Conservation (phyloP, 2,329 filamentous ascomycete species). For the Paracamarosporium sp. region DNA sequence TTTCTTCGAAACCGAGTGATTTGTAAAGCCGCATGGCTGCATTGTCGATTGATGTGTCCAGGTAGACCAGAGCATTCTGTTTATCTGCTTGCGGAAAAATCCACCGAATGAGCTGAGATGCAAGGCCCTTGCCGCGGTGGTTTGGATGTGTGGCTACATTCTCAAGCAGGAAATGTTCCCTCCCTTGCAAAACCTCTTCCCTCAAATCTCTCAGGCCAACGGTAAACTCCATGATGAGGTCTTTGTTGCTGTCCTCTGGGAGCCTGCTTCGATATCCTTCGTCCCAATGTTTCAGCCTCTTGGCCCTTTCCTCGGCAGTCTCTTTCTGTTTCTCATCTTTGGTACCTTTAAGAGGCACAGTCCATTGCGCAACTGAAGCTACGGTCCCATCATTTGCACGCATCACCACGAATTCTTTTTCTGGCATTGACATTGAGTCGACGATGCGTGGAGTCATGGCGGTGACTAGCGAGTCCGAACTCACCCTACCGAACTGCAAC, state of each 20-base stretch:
- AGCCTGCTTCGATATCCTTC: constrained; percentile 25
- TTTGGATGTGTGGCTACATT: constrained; percentile 36
- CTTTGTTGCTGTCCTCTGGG: constrained; percentile 31
- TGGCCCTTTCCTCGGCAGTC: constrained; percentile 22
- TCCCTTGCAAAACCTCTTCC: constrained; percentile 15
- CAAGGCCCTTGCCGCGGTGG: constrained; percentile 30
- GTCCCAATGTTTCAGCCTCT: constrained; percentile 31
- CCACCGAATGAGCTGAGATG: constrained; percentile 25
- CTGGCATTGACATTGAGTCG: constrained; percentile 19
- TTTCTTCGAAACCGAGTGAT: constrained; percentile 33
- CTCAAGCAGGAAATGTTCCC: constrained; percentile 28
- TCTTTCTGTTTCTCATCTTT: constrained; percentile 9
- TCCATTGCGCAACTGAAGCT: constrained; percentile 38
- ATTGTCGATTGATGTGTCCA: constrained; percentile 36
- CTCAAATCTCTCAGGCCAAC: constrained; percentile 20
- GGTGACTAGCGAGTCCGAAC: constrained; percentile 17
- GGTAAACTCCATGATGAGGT: constrained; percentile 31
- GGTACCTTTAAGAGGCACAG: constrained; percentile 10
- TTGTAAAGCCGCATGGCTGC: constrained; percentile 30
- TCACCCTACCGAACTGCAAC: constrained; percentile 35
- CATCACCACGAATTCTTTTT: constrained; percentile 20
- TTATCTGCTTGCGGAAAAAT: constrained; percentile 23
- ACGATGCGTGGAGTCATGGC: constrained; percentile 31
- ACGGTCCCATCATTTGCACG: constrained; percentile 14
- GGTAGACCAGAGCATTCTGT: constrained; percentile 25